A percentile compares a stretch with the other conserved stretches of the same genome.
phyloP scores from a whole-genome alignment of 2,329 filamentous ascomycete genomes.

The Scortechinia acanthostroma region DNA sequence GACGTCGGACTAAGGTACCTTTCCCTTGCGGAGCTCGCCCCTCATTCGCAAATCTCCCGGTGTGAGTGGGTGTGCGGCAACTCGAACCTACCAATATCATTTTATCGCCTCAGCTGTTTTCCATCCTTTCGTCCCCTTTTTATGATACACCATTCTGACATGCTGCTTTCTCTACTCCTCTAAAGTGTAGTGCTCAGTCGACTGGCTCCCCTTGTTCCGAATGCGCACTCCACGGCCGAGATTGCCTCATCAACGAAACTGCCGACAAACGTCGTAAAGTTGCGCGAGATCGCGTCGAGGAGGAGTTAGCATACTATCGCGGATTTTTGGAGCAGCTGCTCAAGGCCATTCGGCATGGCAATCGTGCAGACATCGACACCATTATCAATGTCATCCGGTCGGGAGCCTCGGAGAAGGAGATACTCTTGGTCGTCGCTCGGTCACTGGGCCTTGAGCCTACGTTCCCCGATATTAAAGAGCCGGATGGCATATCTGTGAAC shows the following conservation, averaged over 20 bases:
- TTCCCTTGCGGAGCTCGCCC: no score
- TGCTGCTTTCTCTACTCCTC: background rate
- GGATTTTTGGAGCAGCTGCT: background rate
- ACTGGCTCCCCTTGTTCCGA: slow-evolving; percentile 18
- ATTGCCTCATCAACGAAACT: slow-evolving; percentile 20
- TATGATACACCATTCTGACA: background rate
- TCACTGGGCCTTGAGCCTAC: no score
- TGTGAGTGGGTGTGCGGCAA: background rate
- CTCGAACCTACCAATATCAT: slow-evolving; percentile 2
- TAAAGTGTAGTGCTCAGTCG: slow-evolving; percentile 14
- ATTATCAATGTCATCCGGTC: background rate
- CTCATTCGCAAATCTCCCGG: no score
- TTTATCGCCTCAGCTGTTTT: background rate
- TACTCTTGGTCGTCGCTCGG: background rate
- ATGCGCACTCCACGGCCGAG: slow-evolving; percentile 18
- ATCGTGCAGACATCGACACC: background rate
- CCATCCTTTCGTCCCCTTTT: background rate
- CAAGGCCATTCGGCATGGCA: background rate
- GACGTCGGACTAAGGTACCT: slow-evolving; percentile 23
- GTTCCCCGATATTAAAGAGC: no score
- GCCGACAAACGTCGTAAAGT: slow-evolving; percentile 25
- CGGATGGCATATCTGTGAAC: no score
- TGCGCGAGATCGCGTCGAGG: slow-evolving; percentile 14
- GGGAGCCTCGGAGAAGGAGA: background rate
- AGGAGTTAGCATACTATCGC: slow-evolving; percentile 16